These are phyloP conservation scores for Eimeria zaria DNA, from an alignment of 169 alveolate species.

Conservation along the genomic window DNA sequence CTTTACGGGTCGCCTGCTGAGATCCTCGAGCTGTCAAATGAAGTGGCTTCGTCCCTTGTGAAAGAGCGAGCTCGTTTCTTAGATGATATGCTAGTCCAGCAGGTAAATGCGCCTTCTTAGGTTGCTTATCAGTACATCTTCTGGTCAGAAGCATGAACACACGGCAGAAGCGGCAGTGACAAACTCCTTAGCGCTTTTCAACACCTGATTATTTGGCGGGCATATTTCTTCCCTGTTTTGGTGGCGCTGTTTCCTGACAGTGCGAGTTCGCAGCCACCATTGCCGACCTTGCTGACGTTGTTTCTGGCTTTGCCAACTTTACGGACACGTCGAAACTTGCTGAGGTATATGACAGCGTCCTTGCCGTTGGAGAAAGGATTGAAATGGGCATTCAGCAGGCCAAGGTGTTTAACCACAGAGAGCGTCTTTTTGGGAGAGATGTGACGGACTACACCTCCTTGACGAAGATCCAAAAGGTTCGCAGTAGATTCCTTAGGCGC, in stretches of 20 bases:
- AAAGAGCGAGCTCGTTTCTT: constrained; percentile 93
- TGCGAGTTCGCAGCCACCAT: constrained; percentile 94
- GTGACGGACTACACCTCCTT: constrained; percentile 94
- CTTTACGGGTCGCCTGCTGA: constrained; percentile 94
- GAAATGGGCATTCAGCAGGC: constrained; percentile 93
- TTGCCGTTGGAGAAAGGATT: constrained; percentile 91
- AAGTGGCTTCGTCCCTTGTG: constrained; percentile 90
- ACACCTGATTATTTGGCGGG: neutral
- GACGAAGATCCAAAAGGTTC: constrained; percentile 72
- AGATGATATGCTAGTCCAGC: constrained; percentile 92
- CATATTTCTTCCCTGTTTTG: neutral
- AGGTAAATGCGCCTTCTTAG: constrained; percentile 39
- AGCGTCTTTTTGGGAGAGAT: constrained; percentile 93
- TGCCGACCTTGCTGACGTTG: constrained; percentile 92
- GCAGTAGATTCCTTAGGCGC: constrained; percentile 16
- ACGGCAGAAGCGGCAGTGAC: neutral
- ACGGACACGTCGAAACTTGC: constrained; percentile 90
- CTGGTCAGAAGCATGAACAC: neutral
- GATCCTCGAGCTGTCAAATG: constrained; percentile 90
- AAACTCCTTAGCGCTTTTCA: neutral
- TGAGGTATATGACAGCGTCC: constrained; percentile 92
- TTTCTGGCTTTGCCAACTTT: constrained; percentile 91
- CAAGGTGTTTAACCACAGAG: constrained; percentile 94
- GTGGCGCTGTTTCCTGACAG: neutral
- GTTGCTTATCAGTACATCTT: neutral